Conservation (phyloP, 805 yeast species). For the Pichia pseudocactophila region DNA sequence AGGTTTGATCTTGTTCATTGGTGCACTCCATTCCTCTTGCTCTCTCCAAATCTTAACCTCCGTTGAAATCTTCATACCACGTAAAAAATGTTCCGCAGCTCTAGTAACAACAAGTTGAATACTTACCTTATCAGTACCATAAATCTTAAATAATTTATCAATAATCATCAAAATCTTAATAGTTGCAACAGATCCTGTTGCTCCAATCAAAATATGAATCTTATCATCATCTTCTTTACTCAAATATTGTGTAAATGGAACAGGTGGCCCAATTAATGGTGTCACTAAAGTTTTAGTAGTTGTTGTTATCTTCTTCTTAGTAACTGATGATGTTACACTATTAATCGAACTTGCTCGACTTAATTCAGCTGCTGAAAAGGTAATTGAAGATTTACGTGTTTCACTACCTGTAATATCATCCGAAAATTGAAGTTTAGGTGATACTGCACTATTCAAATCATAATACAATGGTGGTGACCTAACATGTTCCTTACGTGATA, state of each 20-base stretch:
- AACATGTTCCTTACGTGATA: slow-evolving; percentile 4
- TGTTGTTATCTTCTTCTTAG: slow-evolving; percentile 18
- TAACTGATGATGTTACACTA: neutral
- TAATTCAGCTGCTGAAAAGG: neutral
- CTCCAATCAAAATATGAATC: slow-evolving; percentile 81
- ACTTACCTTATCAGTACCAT: slow-evolving; percentile 63
- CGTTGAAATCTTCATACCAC: slow-evolving; percentile 45
- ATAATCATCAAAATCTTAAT: slow-evolving; percentile 86
- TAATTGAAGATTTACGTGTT: slow-evolving; percentile 6
- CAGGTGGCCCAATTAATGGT: slow-evolving; percentile 52
- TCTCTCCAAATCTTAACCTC: slow-evolving; percentile 88
- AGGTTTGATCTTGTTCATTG: slow-evolving; percentile 46
- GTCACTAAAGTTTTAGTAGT: slow-evolving; percentile 43
- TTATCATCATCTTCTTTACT: slow-evolving; percentile 74
- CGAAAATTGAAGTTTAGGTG: neutral
- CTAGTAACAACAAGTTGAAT: slow-evolving; percentile 81
- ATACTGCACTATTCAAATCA: neutral
- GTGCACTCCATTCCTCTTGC: slow-evolving; percentile 75
- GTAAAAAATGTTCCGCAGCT: slow-evolving; percentile 74
- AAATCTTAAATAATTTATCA: slow-evolving; percentile 73
- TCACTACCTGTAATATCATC: slow-evolving; percentile 1
- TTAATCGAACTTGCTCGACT: neutral
- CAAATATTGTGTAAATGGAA: slow-evolving; percentile 67
- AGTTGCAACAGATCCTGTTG: slow-evolving; percentile 95
- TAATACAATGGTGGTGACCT: slow-evolving; percentile 4